A percentile compares a stretch with the other conserved stretches of the same genome.
These are phyloP conservation scores for Metschnikowia chrysomelidarum DNA, from an alignment of 805 yeast species.

Conservation along the genomic window DNA sequence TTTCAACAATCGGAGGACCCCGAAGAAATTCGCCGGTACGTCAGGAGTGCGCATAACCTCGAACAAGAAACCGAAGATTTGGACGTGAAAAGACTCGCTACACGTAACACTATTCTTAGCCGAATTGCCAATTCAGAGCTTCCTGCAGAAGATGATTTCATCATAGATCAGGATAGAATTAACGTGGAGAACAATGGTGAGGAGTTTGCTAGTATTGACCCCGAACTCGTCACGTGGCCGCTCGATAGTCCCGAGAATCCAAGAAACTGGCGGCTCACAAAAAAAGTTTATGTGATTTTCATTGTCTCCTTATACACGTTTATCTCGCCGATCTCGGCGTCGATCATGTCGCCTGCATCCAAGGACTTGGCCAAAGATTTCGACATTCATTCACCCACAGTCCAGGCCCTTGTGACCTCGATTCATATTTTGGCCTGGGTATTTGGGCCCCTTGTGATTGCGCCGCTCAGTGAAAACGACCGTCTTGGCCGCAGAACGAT, in stretches of 20 bases:
- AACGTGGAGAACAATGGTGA: conserved; percentile 31
- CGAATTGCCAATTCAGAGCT: conserved; percentile 16
- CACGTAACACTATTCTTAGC: conserved; percentile 31
- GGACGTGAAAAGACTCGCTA: conserved; percentile 28
- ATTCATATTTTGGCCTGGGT: conserved; percentile 42
- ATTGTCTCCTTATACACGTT: conserved; percentile 37
- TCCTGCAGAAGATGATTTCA: conserved; percentile 3
- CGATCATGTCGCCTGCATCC: conserved; percentile 39
- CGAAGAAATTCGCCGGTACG: conserved; percentile 3
- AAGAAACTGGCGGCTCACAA: conserved; percentile 29
- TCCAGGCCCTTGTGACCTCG: conserved; percentile 33
- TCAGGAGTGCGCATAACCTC: conserved; percentile 34
- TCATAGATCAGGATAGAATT: conserved; percentile 18
- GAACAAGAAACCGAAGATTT: conserved; percentile 30
- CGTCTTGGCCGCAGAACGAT: conserved; percentile 35
- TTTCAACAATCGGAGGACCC: conserved; percentile 1
- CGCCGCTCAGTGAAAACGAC: conserved; percentile 39
- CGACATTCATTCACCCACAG: conserved; percentile 23
- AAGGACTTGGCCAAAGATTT: conserved; percentile 29
- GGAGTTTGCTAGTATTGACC: conserved; percentile 33
- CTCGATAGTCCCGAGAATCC: conserved; percentile 34
- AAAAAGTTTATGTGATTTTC: conserved; percentile 23
- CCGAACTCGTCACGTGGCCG: conserved; percentile 39
- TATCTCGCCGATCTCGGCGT: conserved; percentile 41
- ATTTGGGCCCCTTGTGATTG: conserved; percentile 37